Conservation (phyloP, 495 filamentous ascomycete species). For the Aspergillus sclerotiicarbonarius region DNA sequence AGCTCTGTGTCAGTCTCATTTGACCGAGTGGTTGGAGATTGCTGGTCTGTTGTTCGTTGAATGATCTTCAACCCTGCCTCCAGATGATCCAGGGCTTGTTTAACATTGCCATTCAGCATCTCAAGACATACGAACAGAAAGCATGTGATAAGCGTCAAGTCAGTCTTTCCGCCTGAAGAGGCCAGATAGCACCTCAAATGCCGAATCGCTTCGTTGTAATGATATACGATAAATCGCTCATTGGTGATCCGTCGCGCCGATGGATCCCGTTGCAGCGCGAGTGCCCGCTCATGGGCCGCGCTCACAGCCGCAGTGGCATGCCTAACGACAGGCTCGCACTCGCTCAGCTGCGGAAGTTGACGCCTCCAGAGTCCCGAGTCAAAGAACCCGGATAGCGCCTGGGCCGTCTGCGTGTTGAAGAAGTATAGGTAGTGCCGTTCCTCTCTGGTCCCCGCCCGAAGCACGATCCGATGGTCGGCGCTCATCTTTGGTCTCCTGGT, state of each 20-base stretch:
- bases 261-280: background rate
- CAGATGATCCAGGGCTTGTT: constrained; percentile 16
- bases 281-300: constrained; percentile 4
- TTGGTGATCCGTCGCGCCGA: background rate
- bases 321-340: constrained; percentile 15
- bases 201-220: constrained; percentile 22
- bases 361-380: constrained; percentile 16
- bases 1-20: constrained; percentile 6
- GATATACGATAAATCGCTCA: constrained; percentile 11
- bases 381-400: constrained; percentile 14
- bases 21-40: too few relatives aligned
- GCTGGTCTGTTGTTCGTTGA: too few relatives aligned
- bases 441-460: constrained; percentile 11
- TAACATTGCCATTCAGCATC: constrained; percentile 22
- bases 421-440: constrained; percentile 17
- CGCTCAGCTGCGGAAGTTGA: constrained; percentile 17
- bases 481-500: background rate
- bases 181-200: constrained; percentile 21
- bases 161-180: background rate
- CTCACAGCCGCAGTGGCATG: constrained; percentile 19
- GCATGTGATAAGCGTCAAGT: constrained; percentile 27
- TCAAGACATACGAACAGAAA: constrained; percentile 31
- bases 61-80: too few relatives aligned
- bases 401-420: constrained; percentile 11
- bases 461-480: constrained; percentile 15